phyloP scores from a whole-genome alignment of 805 yeast genomes.

The Spathaspora sp. region DNA sequence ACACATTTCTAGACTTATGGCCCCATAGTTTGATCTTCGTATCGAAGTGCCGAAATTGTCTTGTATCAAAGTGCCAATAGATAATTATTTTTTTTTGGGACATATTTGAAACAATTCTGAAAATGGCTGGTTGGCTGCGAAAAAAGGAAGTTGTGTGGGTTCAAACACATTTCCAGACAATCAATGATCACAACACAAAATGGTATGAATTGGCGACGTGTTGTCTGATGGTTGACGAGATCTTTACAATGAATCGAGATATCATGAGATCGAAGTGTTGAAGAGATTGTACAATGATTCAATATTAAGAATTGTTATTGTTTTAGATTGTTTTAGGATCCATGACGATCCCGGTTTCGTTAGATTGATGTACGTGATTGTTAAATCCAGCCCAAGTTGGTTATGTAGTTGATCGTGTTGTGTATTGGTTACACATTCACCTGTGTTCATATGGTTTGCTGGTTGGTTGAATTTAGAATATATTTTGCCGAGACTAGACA shows the following conservation, averaged over 20 bases:
- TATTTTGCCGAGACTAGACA: too few relatives aligned
- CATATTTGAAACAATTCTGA: neutral
- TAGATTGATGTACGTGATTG: too few relatives aligned
- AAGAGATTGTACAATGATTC: neutral
- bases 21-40: neutral
- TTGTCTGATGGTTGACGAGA: neutral
- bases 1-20: neutral
- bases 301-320: neutral
- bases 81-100: neutral
- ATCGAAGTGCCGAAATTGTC: neutral
- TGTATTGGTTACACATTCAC: too few relatives aligned
- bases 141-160: neutral
- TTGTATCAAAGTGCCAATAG: neutral
- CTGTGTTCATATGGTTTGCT: too few relatives aligned
- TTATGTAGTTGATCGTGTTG: too few relatives aligned
- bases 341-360: too few relatives aligned
- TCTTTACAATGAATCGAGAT: neutral
- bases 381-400: too few relatives aligned
- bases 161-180: neutral
- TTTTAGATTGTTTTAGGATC: too few relatives aligned
- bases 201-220: neutral
- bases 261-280: neutral
- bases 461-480: too few relatives aligned
- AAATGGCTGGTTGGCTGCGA: slow-evolving; percentile 4
- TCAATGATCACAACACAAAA: neutral